Conservation (phyloP, 768 basidiomycete genomes). For the Austroboletus festivus region DNA sequence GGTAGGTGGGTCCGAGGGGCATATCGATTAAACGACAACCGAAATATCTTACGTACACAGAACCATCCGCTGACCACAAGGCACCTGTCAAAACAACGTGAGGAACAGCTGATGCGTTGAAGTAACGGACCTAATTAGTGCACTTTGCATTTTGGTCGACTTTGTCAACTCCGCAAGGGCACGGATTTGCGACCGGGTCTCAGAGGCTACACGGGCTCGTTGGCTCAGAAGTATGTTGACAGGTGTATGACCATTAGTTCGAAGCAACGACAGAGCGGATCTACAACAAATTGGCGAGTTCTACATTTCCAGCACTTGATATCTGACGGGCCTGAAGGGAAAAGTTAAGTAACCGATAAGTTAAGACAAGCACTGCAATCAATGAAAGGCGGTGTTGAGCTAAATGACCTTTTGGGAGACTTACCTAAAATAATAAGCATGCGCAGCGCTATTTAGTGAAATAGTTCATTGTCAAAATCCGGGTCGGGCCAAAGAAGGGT, state of each 20-base stretch:
- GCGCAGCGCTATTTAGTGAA: conserved; percentile 17
- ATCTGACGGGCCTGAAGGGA: conserved; percentile 12
- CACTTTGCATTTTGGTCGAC: conserved; percentile 33
- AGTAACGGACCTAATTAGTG: conserved; percentile 31
- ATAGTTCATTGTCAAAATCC: conserved; percentile 25
- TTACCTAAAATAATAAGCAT: conserved; percentile 27
- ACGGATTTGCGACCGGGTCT: conserved; percentile 29
- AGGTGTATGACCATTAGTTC: conserved; percentile 25
- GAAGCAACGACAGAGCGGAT: conserved; percentile 19
- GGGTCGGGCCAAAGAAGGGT: too few relatives aligned
- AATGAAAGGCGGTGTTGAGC: conserved; percentile 16
- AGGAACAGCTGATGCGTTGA: conserved; percentile 26
- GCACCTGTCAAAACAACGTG: conserved; percentile 31
- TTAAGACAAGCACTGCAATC: conserved; percentile 18
- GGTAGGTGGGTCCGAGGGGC: conserved; percentile 37
- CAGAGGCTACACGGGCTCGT: conserved; percentile 20
- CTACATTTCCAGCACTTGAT: conserved; percentile 24
- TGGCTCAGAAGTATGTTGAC: conserved; percentile 16
- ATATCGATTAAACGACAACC: conserved; percentile 38
- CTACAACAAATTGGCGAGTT: conserved; percentile 26
- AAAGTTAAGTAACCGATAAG: conserved; percentile 18
- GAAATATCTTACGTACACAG: conserved; percentile 35
- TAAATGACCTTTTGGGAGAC: conserved; percentile 8
- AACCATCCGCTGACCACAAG: conserved; percentile 31
- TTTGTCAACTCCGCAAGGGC: conserved; percentile 28